phyloP scores from a whole-genome alignment of 495 filamentous ascomycete species.

The Penicillium salamii region DNA sequence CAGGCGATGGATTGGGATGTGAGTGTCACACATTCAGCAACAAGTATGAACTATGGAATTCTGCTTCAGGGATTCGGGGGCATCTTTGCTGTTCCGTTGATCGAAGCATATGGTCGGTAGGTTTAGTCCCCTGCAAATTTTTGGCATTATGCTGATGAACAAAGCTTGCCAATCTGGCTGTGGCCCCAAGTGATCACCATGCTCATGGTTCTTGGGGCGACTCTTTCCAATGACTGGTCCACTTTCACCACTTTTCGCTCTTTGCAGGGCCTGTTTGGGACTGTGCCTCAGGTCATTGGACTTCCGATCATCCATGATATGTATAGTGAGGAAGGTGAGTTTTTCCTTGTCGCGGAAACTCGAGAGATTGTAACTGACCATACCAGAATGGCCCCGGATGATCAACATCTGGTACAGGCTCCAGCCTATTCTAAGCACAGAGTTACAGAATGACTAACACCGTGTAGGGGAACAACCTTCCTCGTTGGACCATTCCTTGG shows the following conservation, averaged over 20 bases:
- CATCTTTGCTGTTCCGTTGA: slow-evolving; percentile 49
- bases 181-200: slow-evolving; percentile 50
- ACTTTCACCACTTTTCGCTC: slow-evolving; percentile 49
- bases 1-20: slow-evolving; percentile 51
- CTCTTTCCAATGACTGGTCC: slow-evolving; percentile 41
- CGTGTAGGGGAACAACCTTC: slow-evolving; percentile 38
- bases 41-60: slow-evolving; percentile 49
- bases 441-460: not conserved
- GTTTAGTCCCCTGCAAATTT: too few species aligned
- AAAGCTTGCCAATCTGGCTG: slow-evolving; percentile 46
- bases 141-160: not conserved
- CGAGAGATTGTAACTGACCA: not conserved
- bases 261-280: slow-evolving; percentile 51
- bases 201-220: slow-evolving; percentile 46
- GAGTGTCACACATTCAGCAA: slow-evolving; percentile 35
- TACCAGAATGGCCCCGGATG: slow-evolving; percentile 44
- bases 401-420: slow-evolving; percentile 44
- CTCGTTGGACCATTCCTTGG: slow-evolving; percentile 45
- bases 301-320: slow-evolving; percentile 47
- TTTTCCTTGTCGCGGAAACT: not conserved
- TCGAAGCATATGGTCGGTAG: slow-evolving; percentile 48
- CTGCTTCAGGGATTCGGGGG: slow-evolving; percentile 53
- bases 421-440: not conserved
- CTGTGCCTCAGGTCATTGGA: slow-evolving; percentile 46
- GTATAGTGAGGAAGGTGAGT: slow-evolving; percentile 38